Conservation (phyloP, 331 rosid genomes). For the Arachis monticola region DNA sequence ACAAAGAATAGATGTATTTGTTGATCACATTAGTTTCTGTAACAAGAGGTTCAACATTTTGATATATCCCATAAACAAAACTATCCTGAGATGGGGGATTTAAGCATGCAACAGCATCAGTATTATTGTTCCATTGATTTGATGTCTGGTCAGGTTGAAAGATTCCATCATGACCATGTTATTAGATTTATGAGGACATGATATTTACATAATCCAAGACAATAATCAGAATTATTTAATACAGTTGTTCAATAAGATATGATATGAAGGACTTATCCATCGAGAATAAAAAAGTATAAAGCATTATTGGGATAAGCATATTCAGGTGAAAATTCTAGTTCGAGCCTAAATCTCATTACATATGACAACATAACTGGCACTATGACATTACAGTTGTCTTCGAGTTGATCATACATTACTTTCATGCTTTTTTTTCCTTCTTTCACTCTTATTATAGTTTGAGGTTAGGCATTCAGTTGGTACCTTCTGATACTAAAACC, state of each 20-base stretch:
- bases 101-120: conserved; percentile 50
- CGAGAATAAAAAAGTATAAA: background rate
- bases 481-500: conserved; percentile 14
- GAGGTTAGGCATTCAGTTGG: background rate
- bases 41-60: conserved; percentile 7
- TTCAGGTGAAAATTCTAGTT: background rate
- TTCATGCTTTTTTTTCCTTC: background rate
- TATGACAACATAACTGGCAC: background rate
- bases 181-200: background rate
- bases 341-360: conserved; percentile 1
- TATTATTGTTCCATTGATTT: conserved; percentile 34
- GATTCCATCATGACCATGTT: conserved; percentile 15
- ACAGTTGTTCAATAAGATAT: background rate
- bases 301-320: background rate
- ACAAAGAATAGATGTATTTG: background rate
- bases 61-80: conserved; percentile 48
- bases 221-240: background rate
- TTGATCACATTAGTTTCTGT: conserved; percentile 8
- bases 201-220: background rate
- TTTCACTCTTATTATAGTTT: background rate
- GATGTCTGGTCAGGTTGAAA: background rate
- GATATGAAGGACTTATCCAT: background rate
- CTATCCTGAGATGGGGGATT: conserved; percentile 1
- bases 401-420: conserved; percentile 14
- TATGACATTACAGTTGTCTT: conserved; percentile 22